These are phyloP conservation scores for Knoxia roxburghii DNA, from an alignment of 257 asterid genomes.

Conservation along the genomic window DNA sequence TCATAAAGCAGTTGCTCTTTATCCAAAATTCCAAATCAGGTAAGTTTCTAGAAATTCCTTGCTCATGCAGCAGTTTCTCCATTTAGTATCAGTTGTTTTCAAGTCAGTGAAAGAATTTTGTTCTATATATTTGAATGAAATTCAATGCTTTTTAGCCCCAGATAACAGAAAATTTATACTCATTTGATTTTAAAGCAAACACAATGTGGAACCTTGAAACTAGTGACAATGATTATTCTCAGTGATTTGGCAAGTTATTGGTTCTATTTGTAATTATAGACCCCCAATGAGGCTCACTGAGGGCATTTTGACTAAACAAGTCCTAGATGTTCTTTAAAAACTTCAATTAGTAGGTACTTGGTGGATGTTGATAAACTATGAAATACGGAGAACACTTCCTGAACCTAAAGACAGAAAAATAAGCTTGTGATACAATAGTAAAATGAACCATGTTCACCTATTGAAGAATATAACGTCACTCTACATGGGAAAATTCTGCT, in stretches of 20 bases:
- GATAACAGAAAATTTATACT: not conserved
- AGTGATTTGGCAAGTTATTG: not conserved
- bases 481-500: not conserved
- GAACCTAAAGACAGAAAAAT: not conserved
- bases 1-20: conserved; percentile 1
- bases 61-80: not conserved
- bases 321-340: not conserved
- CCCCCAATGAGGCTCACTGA: not conserved
- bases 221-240: not conserved
- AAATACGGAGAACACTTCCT: not conserved
- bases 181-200: not conserved
- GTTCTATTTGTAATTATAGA: not conserved
- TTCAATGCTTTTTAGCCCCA: not conserved
- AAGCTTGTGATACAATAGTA: not conserved
- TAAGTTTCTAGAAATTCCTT: conserved; percentile 14
- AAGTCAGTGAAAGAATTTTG: not conserved
- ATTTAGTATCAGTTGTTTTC: not conserved
- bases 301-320: not conserved
- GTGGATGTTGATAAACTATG: not conserved
- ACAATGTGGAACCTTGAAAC: not conserved
- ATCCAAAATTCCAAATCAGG: conserved; percentile 8
- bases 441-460: not conserved
- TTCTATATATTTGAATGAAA: not conserved
- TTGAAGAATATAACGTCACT: not conserved
- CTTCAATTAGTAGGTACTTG: not conserved